Base-by-base conservation (phyloP, 1,139 yeast species). In the Pichia sp. region DNA sequence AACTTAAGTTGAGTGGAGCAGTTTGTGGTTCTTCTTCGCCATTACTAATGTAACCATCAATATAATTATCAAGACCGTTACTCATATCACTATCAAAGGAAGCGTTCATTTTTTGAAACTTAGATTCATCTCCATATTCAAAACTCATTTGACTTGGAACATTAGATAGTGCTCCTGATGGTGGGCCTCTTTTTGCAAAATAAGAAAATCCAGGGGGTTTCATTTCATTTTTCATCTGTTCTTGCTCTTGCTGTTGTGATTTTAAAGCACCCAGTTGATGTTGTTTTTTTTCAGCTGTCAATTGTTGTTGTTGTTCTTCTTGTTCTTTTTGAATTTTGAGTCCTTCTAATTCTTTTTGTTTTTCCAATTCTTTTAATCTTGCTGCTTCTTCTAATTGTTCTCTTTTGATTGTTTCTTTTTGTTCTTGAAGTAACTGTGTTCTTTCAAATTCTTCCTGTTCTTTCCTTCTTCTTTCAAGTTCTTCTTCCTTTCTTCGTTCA, bases 91-190 rank as follows among this genome's bases (percentile, higher is more conserved):
- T 38, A 20, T 34, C 41, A 6, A 40, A 5, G 4, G 46, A 37
- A 9, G 21, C 21, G 21, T 46, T 37, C 19, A 11, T n/a, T 13
- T 25, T 11, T 29, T 37, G 34, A 20, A 40, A 43, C 4, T 24
- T 31, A 6, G 41, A 26, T 6, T 42, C 48, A 18, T 41, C 48
- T 6, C 44, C 47, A 11, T 31, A 16, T 29, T 41, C 43, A 44
- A 40, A 35, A 35, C 45, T 39, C 38, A 44, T 24, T 31, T 44
- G 47, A 26, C 47, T 44, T 6, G 43, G 42, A n/a, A 39, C 40
- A 7, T 38, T 29, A 3, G 42, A 38, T 10, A 44, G 13, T 10
- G 41, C 41, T 6, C 22, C 36, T 14, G 47, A 44, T 30, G 45
- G 47, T 24, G 37, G 37, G 5, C 45, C 45, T 30, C 47, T 29